Conservation (phyloP, 2,329 filamentous ascomycete genomes). For the Coniochaeta hoffmannii region DNA sequence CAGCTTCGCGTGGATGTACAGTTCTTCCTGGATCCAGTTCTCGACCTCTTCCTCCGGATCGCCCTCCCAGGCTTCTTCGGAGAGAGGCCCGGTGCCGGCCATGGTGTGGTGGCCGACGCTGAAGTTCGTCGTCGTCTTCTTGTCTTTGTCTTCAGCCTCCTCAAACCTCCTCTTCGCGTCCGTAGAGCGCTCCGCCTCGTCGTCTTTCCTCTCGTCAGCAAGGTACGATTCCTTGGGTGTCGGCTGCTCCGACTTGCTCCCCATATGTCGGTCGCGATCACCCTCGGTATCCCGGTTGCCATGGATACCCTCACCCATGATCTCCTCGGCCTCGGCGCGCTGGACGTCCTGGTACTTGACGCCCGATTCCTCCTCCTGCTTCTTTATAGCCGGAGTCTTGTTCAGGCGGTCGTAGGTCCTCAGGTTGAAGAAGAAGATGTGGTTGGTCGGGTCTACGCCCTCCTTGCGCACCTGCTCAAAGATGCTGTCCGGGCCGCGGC, state of each 20-base stretch:
- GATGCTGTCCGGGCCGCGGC: constrained; percentile 85
- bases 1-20: constrained; percentile 91
- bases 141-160: constrained; percentile 29
- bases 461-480: constrained; percentile 65
- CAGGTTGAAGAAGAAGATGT: constrained; percentile 93
- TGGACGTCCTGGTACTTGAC: constrained; percentile 83
- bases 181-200: constrained; percentile 30
- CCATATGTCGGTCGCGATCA: constrained; percentile 43
- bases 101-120: constrained; percentile 76
- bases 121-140: constrained; percentile 26
- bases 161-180: constrained; percentile 48
- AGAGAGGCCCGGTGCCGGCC: constrained; percentile 54
- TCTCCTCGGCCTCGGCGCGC: constrained; percentile 78
- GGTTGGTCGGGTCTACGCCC: constrained; percentile 68
- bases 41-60: constrained; percentile 68
- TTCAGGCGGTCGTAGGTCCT: constrained; percentile 90
- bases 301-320: constrained; percentile 71
- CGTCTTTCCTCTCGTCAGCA: constrained; percentile 25
- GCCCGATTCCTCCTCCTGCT: constrained; percentile 73
- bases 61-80: constrained; percentile 70
- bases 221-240: constrained; percentile 6
- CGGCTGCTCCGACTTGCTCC: constrained; percentile 25
- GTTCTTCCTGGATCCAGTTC: constrained; percentile 90
- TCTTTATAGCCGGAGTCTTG: constrained; percentile 64
- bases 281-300: constrained; percentile 40